Base-by-base conservation (phyloP, 1,284 basidiomycete species). In the Austroboletus novae-zelandiae region DNA sequence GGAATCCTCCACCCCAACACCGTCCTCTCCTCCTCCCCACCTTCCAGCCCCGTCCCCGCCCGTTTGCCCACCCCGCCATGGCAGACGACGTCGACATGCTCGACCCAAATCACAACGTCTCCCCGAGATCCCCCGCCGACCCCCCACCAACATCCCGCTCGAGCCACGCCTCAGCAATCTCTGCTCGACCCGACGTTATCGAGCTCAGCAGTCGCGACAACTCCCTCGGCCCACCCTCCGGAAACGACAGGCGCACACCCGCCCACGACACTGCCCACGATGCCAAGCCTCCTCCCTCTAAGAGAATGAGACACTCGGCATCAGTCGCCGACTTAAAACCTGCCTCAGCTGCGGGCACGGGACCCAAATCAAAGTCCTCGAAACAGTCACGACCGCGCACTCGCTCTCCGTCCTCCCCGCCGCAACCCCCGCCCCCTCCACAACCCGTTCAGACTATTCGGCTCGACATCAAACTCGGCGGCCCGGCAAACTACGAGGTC, bases 401-500 rank as follows among this genome's bases (percentile, higher is more conserved):
- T 0, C 82, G 74, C 5, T 79, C 84, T 2, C 80, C 82, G 13
- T 62, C 66, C 13, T 79, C 81, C 1, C 81, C 81, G 0, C 72
- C 72, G 0, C 73, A 81, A 0, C 72, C 73, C 0, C 73, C 74
- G 0, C 71, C 77, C 1, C 60, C 75, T 5, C 76, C 74, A 2
- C 83, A 79, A 7, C 66, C 79, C 0, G 65, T 84, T n/a, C 71
- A 77, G 52, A 90, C 87, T 0, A 76, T 89, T 45, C 77, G 89
- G 0, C 77, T 92, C 32, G 73, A 83, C 2, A 86, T 91, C 60
- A 64, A 54, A 11, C 78, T 91, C 10, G 81, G 84, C n/a, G 84
- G 86, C 0, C 83, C 84, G 1, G 76, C 81, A 11, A 83, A 84
- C 55, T 86, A 89, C 64, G 83, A 86, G 52, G 80, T 90, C 50